Base-by-base conservation (phyloP, 1,284 basidiomycete species). In the Apiotrichum sp. region DNA sequence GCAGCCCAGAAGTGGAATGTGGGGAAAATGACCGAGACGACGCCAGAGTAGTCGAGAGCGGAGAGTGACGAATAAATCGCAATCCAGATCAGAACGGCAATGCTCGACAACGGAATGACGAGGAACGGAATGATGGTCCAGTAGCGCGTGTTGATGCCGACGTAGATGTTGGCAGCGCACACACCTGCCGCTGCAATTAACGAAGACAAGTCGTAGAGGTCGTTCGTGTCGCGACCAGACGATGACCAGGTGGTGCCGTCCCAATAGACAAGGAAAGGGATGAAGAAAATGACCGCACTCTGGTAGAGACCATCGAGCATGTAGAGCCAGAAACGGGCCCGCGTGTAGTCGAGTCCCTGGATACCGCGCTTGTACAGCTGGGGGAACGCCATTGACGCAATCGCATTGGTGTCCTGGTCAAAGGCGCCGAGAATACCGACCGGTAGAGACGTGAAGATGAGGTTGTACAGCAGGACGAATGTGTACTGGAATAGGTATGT, bases 401-500 rank as follows among this genome's bases (percentile, higher is more conserved):
- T 84, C 31, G 91, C 88, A 70, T 93, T 92, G 68, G 96, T 82
- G 72, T 98, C 93, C 78, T 98, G 93, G 76, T 98, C 93, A 70
- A 97, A 95, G 16, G 91, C 87, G 74, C 95, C 95, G 57, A 97
- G 83, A 52, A 88, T 81, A 57, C 91, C 89, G 64, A 97, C 91
- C 29, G 93, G 93, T 22, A 97, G 77, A 1, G 92, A 95, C 3
- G 93, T 97, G 79, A 98, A 98, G 68, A 90, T 79, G 66, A 95
- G 80, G 75, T 95, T 97, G 80, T 85, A 96, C 32, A 93, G 79
- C 64, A 95, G 78, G 63, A 95, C 85, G 77, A 93, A 92, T 7
- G 90, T 95, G 78, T 96, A 96, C 72, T 98, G 87, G 76, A 93
- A 98, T 62, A 98, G 78, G 78, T 97, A 97, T 1, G 92, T 93